Evolutionary conservation across 2,329 filamentous ascomycete species (phyloP).

Genomic region (Cryphonectria japonica): DNA sequence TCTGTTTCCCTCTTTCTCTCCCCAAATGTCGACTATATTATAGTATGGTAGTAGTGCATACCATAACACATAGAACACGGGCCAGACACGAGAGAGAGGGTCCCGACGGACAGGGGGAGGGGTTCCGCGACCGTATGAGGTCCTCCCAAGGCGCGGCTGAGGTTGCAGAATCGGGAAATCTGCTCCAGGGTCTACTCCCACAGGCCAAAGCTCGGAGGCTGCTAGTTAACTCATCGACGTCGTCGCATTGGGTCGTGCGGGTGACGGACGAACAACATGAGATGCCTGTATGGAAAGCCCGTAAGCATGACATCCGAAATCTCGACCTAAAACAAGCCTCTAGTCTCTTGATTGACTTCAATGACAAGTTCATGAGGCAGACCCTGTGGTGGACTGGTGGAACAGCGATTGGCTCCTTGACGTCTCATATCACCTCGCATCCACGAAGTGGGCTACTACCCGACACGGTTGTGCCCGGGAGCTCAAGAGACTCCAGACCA

Average conservation of each 20-base stretch:
- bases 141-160: background rate
- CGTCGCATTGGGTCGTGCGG: background rate
- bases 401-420: conserved; percentile 4
- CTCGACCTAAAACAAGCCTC: background rate
- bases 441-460: background rate
- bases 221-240: background rate
- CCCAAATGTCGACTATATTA: background rate
- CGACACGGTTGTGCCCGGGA: background rate
- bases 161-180: conserved; percentile 2
- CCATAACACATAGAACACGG: background rate
- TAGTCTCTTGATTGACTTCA: background rate
- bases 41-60: background rate
- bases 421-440: background rate
- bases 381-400: background rate
- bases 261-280: background rate
- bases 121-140: background rate
- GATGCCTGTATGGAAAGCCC: background rate
- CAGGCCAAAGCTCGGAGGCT: background rate
- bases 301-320: background rate
- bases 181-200: background rate
- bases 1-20: background rate
- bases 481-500: background rate
- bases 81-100: background rate
- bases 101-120: background rate
- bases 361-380: too few relatives aligned